Base-by-base conservation (phyloP, 371 early-diverging fungal genomes). In the Apophysomyces ossiformis region DNA sequence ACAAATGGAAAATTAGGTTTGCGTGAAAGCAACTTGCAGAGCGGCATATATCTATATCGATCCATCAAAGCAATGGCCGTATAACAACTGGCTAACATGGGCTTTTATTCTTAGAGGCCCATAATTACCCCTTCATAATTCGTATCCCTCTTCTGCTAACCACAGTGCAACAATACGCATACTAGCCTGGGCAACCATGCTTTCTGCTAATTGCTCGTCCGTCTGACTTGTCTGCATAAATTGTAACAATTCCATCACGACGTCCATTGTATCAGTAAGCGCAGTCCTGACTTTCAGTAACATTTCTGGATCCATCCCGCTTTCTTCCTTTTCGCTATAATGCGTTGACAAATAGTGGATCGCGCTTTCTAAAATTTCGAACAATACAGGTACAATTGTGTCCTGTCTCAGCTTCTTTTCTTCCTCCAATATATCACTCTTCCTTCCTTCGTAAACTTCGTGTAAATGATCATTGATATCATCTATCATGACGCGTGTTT, bases 401-500 rank as follows among this genome's bases (percentile, higher is more conserved):
- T 76, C 70, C 39, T 83, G 77, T 6, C 74, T 67, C 4, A 13
- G 43, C 18, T 74, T 68, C 50, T 70, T 71, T 60, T 59, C 47
- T 15, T 58, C 58, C 36, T 74, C 66, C 39, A 68, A 60, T 4
- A 50, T 45, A 6, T 60, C 38, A 5, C 46, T 67, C 15, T 57
- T 65, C 35, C 63, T 61, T 21, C 57, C 62, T 38, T 47, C 60
- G 11, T 63, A 54, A 0, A 47, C 63, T 60, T 63, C 44, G 18
- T 66, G 64, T 67, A 69, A 69, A 13, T 76, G 75, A n/a, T 81
- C 81, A 7, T 79, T 71, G 36, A 82, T 66, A 37, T 82, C 76
- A 50, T 87, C 87, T 9, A 85, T 57, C 65, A 85, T 74, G 2
- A 87, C 72, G 13, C 85, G 84, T 15, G 81, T 67, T 65, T 87